A percentile compares a stretch with the other conserved stretches of the same genome.
These are phyloP conservation scores for Penicillium coprophilum DNA, from an alignment of 495 filamentous ascomycete species.

Conservation along the genomic window DNA sequence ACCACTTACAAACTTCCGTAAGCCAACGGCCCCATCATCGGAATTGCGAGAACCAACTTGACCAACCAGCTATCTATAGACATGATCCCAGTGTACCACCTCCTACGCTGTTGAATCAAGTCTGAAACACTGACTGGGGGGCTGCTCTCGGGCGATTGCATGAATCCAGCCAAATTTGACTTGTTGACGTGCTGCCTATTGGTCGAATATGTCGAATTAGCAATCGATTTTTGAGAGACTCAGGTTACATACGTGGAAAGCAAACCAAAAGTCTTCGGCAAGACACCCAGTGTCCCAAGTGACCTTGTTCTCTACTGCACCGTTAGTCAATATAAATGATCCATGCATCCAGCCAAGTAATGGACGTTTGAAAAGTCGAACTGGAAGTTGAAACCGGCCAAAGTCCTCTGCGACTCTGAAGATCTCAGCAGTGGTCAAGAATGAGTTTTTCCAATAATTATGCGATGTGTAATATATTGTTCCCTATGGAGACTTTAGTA, in stretches of 20 bases:
- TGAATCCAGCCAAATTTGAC: background rate
- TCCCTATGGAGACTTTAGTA: background rate
- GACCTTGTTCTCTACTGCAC: background rate
- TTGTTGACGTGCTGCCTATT: background rate
- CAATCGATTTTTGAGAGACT: background rate
- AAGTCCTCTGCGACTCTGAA: background rate
- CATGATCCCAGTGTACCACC: background rate
- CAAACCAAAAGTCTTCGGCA: background rate
- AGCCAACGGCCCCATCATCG: background rate
- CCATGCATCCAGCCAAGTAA: background rate
- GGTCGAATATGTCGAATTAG: background rate
- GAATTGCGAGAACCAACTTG: background rate
- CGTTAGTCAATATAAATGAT: background rate
- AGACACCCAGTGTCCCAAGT: background rate
- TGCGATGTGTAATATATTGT: background rate
- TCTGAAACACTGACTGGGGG: background rate
- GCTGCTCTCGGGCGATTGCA: background rate
- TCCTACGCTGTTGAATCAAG: background rate
- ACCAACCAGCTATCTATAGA: background rate
- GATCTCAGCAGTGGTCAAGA: background rate
- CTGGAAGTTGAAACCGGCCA: background rate
- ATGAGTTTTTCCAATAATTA: background rate
- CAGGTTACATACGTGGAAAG: background rate
- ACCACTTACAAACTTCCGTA: too few species aligned
- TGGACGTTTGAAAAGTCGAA: background rate